Evolutionary conservation across 768 basidiomycete genomes (phyloP), one percentile per base, ranked within the genome.

Genomic region (Boletus sensibilis): DNA sequence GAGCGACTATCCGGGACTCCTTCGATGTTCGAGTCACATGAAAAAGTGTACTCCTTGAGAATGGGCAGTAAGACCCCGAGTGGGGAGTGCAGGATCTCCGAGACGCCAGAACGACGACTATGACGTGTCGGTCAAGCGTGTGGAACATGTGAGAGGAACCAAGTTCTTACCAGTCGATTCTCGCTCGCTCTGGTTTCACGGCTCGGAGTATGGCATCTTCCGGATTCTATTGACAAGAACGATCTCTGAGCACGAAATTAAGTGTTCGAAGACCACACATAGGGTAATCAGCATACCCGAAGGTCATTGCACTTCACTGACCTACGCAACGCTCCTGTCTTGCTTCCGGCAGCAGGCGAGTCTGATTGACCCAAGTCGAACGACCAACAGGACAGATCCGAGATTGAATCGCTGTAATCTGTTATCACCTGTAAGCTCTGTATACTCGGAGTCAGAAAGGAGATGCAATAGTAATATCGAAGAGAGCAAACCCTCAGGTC

Each of bases 251-350:
- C 25, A 34, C 13, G 9, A 27, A 38, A 37, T 43, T 50, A 21
- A 31, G 39, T 16, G 21, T 48, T 34, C 35, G 8, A 23, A 59
- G 34, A 48, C 14, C n/a, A 42, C 14, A 21, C 11, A 42, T 13
- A 5, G 16, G 14, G 27, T 18, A 47, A 35, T 40, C 40, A 46
- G 27, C 55, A 25, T 54, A 55, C 62, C 58, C 58, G 50, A 29
- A 64, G 50, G 25, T 64, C 55, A 34, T 52, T 48, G 57, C 50
- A 54, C n/a, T 52, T 56, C 12, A 50, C 38, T 11, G 55, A 50
- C 45, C 58, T 60, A 20, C 53, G 58, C 50, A 62, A 50, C 29
- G 20, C 35, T 18, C 52, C 50, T 25, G 37, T 31, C 46, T 50
- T 53, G 38, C 38, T 31, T 50, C 33, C 33, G 20, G 14, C 31